Evolutionary conservation across 441 rosid species (phyloP).

Genomic region (Sinapis alba): DNA sequence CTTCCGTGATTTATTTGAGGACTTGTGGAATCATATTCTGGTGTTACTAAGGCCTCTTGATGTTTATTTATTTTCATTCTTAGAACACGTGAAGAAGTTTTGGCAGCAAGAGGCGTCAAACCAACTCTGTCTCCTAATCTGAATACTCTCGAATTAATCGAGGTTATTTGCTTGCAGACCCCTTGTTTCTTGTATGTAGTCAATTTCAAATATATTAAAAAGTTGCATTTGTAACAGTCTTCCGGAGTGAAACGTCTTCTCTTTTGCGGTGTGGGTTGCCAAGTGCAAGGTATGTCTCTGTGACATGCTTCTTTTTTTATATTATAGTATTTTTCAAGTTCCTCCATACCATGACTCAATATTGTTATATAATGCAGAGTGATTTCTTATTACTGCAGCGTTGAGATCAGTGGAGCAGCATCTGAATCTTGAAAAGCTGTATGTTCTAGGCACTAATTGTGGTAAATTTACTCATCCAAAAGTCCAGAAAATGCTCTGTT

Average conservation of each 20-base stretch:
- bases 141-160: constrained; percentile 82
- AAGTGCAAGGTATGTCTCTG: constrained; percentile 77
- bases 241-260: constrained; percentile 96
- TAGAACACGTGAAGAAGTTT: constrained; percentile 92
- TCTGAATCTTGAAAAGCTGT: constrained; percentile 88
- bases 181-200: not conserved
- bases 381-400: constrained; percentile 90
- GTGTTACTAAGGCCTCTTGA: constrained; percentile 8
- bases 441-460: constrained; percentile 95
- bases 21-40: constrained; percentile 2
- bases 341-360: constrained; percentile 55
- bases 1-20: constrained; percentile 14
- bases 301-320: constrained; percentile 13
- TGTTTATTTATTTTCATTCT: constrained; percentile 16
- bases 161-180: constrained; percentile 49
- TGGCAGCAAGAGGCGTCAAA: constrained; percentile 97
- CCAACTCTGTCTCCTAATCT: constrained; percentile 94
- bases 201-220: not conserved
- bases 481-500: constrained; percentile 1
- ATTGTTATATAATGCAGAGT: constrained; percentile 92
- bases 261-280: constrained; percentile 98
- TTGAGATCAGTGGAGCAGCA: constrained; percentile 88
- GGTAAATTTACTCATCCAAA: constrained; percentile 49
- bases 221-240: constrained; percentile 50
- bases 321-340: constrained; percentile 18